Conservation (phyloP, 345 rosid species). For the Mangifera indica region DNA sequence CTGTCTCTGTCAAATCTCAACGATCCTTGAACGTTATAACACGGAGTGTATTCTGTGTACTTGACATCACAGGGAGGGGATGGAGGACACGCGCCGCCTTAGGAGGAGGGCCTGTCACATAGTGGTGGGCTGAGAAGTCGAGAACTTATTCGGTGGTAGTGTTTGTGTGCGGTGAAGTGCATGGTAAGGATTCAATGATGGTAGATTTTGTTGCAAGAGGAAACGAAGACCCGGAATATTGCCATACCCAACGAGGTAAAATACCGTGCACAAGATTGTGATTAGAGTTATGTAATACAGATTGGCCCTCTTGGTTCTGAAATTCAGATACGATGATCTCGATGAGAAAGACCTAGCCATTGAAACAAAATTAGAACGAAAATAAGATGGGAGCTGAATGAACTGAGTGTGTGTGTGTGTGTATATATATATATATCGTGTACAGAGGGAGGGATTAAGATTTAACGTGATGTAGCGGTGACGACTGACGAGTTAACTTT, state of each 20-base stretch:
- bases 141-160: constrained; percentile 25
- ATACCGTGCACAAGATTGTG: constrained; percentile 46
- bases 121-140: constrained; percentile 61
- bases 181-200: background rate
- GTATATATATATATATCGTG: background rate
- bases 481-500: constrained; percentile 9
- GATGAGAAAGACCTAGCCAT: constrained; percentile 18
- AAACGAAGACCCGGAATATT: constrained; percentile 20
- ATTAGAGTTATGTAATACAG: constrained; percentile 41
- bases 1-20: constrained; percentile 49
- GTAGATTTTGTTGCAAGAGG: constrained; percentile 9
- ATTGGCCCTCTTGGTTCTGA: constrained; percentile 44
- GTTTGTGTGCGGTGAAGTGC: constrained; percentile 5
- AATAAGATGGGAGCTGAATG: background rate
- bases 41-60: constrained; percentile 68
- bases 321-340: background rate
- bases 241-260: constrained; percentile 56
- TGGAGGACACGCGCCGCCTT: constrained; percentile 37
- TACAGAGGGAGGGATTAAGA: background rate
- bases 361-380: background rate
- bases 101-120: constrained; percentile 40
- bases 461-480: constrained; percentile 1
- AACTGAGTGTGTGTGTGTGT: background rate
- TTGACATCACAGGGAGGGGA: constrained; percentile 56
- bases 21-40: constrained; percentile 66